Evolutionary conservation across 768 basidiomycete species (phyloP).

Genomic region (Cystoderma amianthinum): DNA sequence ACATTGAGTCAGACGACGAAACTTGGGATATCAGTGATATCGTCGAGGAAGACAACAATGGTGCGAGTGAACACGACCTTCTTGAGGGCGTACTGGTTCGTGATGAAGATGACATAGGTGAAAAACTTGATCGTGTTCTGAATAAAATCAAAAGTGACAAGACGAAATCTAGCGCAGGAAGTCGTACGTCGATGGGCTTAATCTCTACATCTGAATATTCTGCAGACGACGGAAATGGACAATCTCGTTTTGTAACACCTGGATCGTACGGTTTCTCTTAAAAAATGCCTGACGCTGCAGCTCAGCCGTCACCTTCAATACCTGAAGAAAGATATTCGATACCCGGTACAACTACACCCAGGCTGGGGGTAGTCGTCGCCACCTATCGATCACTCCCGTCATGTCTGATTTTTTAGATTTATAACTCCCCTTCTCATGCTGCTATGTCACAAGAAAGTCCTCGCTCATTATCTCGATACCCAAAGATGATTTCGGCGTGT

Average conservation of each 20-base stretch:
- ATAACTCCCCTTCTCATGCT: constrained; percentile 26
- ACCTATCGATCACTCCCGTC: constrained; percentile 71
- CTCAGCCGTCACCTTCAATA: too few relatives aligned
- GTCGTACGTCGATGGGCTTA: constrained; percentile 19
- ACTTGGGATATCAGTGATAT: constrained; percentile 93
- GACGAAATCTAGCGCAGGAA: too few relatives aligned
- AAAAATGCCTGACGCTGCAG: constrained; percentile 10
- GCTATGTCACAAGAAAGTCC: constrained; percentile 15
- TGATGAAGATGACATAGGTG: constrained; percentile 53
- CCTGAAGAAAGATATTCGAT: too few relatives aligned
- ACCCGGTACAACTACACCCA: constrained; percentile 19
- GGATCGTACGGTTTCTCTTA: too few relatives aligned
- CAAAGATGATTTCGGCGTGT: too few relatives aligned
- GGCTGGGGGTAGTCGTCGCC: constrained; percentile 30
- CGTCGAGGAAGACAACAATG: constrained; percentile 94
- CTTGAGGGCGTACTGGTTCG: too few relatives aligned
- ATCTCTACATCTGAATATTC: constrained; percentile 54
- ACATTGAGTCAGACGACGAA: constrained; percentile 60
- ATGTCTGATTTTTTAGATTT: constrained; percentile 58
- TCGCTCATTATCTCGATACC: constrained; percentile 20
- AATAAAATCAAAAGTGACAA: too few relatives aligned
- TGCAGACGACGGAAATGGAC: constrained; percentile 32
- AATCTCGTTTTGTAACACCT: too few relatives aligned
- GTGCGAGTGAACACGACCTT: constrained; percentile 79
- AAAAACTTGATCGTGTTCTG: too few relatives aligned